phyloP scores from a whole-genome alignment of 805 yeast genomes.

The Monosporozyma siamensis region DNA sequence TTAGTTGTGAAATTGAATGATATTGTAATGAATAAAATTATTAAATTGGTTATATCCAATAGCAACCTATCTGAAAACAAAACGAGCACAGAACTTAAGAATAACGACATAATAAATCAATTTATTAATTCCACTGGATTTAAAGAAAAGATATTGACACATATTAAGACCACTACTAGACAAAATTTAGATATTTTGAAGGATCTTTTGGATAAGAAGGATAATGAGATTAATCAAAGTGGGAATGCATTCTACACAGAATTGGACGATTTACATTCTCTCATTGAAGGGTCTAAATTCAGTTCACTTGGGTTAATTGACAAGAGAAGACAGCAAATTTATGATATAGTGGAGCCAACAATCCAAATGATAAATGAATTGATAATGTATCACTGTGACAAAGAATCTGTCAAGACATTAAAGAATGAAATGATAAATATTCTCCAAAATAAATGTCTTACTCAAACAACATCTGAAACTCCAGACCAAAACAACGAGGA shows the following conservation, averaged over 20 bases:
- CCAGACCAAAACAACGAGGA: too few relatives aligned
- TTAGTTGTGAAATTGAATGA: not conserved
- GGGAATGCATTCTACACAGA: not conserved
- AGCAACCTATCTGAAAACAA: not conserved
- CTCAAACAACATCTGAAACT: too few relatives aligned
- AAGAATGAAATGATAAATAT: not conserved
- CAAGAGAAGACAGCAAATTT: constrained; percentile 1
- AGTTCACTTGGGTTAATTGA: constrained; percentile 9
- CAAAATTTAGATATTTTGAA: not conserved
- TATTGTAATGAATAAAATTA: not conserved
- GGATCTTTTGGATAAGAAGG: not conserved
- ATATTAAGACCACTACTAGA: constrained; percentile 3
- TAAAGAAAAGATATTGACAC: not conserved
- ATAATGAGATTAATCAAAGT: not conserved
- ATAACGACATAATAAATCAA: not conserved
- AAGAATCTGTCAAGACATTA: constrained; percentile 2
- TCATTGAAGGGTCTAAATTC: constrained; percentile 4
- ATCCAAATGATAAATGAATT: constrained; percentile 6
- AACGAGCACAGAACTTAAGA: not conserved
- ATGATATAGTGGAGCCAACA: constrained; percentile 5
- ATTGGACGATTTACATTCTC: constrained; percentile 4
- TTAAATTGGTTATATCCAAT: not conserved
- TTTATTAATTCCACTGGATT: not conserved
- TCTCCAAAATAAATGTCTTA: not conserved
- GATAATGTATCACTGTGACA: constrained; percentile 4